Evolutionary conservation across 2,329 filamentous ascomycete species (phyloP), one percentile per base, ranked within the genome.

Genomic region (Davidsoniella neocaledoniae): DNA sequence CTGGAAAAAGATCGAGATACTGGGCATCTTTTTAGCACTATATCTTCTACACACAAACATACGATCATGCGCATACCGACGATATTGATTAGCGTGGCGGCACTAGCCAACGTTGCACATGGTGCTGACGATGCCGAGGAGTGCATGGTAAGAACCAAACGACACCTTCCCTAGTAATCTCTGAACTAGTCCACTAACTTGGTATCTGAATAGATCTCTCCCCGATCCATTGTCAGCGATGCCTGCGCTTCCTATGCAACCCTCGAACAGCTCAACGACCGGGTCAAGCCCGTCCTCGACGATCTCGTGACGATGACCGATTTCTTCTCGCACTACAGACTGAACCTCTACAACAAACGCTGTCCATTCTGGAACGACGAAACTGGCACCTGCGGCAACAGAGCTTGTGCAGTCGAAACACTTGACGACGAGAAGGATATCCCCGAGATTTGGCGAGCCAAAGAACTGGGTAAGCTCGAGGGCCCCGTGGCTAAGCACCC

Each of bases 291-390:
- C 16, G 76, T 79, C 48, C 68, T 98, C 57, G 76, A 85, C 58
- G 81, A 85, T 50, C 77, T 98, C 43, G 94, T 86, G 0, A 77
- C 77, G 58, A 79, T 83, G 48, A 94, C 90, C 63, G 91, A 98
- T 66, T 98, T 95, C 74, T 98, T 98, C 67, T 90, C 90, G 48
- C 87, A 96, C 66, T 98, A 96, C 68, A 82, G 91, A 52, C 70
- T 98, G 43, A 96, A 95, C 63, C 74, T 98, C 17, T 98, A 86
- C 66, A 83, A 93, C 65, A 94, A 91, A 65, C 79, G 77, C 66
- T 98, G 91, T 61, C 91, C 91, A 0, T 98, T 96, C 63, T 98
- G 91, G 90, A 77, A 81, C 61, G 91, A 98, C 63, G 81, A 87
- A 54, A 83, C 83, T 64, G 86, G 86, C 63, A 85, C 95, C 74